Conservation (phyloP, 345 rosid genomes). For the Trapa incisa region DNA sequence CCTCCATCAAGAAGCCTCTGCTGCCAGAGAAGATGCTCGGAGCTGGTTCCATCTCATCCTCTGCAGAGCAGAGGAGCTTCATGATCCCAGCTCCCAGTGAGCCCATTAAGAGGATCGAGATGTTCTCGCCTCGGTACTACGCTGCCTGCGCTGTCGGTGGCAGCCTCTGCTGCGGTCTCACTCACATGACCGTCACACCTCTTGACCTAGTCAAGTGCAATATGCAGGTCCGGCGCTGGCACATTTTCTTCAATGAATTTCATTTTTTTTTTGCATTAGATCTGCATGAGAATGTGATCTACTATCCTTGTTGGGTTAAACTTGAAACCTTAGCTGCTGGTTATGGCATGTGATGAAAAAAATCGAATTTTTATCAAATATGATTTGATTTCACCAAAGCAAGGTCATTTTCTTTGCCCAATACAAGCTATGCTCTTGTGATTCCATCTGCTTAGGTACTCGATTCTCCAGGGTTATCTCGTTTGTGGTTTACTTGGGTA, state of each 20-base stretch:
- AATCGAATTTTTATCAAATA: too few species aligned
- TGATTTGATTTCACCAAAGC: too few species aligned
- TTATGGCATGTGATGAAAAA: too few species aligned
- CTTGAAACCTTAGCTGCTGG: neutral
- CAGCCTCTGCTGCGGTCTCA: constrained; percentile 81
- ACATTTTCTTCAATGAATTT: neutral
- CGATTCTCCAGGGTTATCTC: too few species aligned
- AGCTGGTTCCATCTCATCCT: constrained; percentile 9
- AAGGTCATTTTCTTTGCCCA: too few species aligned
- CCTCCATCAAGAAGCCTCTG: constrained; percentile 20
- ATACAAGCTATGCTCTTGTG: too few species aligned
- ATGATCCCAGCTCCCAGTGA: constrained; percentile 51
- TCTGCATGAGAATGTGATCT: too few species aligned
- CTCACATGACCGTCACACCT: constrained; percentile 92
- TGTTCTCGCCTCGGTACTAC: constrained; percentile 80
- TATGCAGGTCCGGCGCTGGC: neutral
- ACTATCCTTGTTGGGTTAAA: neutral
- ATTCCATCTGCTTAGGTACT: too few species aligned
- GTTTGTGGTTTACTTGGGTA: too few species aligned
- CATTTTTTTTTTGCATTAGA: too few species aligned
- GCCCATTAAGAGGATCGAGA: constrained; percentile 53
- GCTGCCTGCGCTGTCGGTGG: constrained; percentile 89
- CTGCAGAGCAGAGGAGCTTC: constrained; percentile 19
- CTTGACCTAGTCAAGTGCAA: constrained; percentile 93
- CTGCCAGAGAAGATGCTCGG: constrained; percentile 22